Evolutionary conservation across 2,329 filamentous ascomycete species (phyloP).

Genomic region (Sphaerulina vaccinii): DNA sequence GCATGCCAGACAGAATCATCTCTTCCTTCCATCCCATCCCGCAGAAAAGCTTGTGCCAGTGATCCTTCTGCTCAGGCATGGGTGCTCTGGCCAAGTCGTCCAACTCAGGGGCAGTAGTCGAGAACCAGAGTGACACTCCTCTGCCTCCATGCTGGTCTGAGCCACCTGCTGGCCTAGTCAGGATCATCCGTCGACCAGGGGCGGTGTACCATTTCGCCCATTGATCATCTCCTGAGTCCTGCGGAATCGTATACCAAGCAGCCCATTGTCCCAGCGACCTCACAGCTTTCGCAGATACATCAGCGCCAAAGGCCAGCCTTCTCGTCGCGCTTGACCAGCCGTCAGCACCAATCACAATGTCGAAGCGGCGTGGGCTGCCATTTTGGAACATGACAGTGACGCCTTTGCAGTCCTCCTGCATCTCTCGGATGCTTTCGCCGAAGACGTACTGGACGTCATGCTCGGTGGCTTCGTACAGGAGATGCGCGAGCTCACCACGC

Average conservation of each 20-base stretch:
- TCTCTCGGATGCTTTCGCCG: conserved; percentile 20
- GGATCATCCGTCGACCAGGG: conserved; percentile 28
- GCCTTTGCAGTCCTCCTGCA: conserved; percentile 13
- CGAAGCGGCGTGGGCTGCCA: conserved; percentile 20
- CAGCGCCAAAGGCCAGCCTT: conserved; percentile 26
- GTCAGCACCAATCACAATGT: conserved; percentile 34
- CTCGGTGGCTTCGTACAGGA: conserved; percentile 42
- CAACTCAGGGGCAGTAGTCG: conserved; percentile 24
- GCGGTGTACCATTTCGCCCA: conserved; percentile 35
- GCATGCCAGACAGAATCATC: conserved; percentile 27
- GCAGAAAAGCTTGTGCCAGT: conserved; percentile 26
- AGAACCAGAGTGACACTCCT: conserved; percentile 19
- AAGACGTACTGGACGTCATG: conserved; percentile 28
- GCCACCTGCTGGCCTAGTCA: conserved; percentile 32
- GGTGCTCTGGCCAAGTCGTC: conserved; percentile 16
- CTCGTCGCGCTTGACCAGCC: conserved; percentile 31
- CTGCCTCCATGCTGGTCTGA: conserved; percentile 20
- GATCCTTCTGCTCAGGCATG: conserved; percentile 24
- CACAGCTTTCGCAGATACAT: conserved; percentile 17
- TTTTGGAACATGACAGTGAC: conserved; percentile 15
- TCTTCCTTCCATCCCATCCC: conserved; percentile 31
- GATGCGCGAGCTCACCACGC: conserved; percentile 50
- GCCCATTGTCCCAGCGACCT: conserved; percentile 27
- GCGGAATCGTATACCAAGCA: conserved; percentile 32
- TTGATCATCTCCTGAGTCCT: conserved; percentile 22